Conservation (phyloP, 2,329 filamentous ascomycete species). For the Fusarium tjaetaba region DNA sequence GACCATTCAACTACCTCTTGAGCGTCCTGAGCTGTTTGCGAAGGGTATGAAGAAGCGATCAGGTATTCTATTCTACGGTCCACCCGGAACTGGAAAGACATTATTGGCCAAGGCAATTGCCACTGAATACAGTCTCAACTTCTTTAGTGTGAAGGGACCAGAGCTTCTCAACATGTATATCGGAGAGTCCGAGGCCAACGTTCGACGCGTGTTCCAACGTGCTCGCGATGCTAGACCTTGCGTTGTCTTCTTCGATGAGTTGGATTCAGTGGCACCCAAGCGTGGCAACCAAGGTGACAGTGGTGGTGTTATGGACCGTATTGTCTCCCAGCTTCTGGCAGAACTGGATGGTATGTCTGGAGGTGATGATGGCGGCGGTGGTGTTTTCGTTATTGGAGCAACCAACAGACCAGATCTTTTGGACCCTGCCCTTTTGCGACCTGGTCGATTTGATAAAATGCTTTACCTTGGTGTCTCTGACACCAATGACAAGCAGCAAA, state of each 20-base stretch:
- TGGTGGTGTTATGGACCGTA: conserved; percentile 97
- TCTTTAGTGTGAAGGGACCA: conserved; percentile 92
- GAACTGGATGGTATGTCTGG: conserved; percentile 98
- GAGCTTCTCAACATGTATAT: conserved; percentile 97
- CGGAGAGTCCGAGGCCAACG: conserved; percentile 92
- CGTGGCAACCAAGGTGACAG: conserved; percentile 97
- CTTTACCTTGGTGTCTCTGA: conserved; percentile 96
- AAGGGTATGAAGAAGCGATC: conserved; percentile 99
- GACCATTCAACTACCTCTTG: conserved; percentile 92
- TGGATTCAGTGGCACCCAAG: conserved; percentile 95
- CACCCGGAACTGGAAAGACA: conserved; percentile 91
- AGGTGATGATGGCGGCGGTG: conserved; percentile 83
- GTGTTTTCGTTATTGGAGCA: conserved; percentile 96
- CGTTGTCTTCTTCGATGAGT: conserved; percentile 92
- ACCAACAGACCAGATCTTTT: conserved; percentile 95
- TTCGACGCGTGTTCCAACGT: conserved; percentile 87
- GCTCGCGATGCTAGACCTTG: conserved; percentile 87
- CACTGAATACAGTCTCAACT: conserved; percentile 92
- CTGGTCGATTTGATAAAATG: conserved; percentile 98
- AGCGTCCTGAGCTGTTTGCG: conserved; percentile 91
- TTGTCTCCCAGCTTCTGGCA: conserved; percentile 92
- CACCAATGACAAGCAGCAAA: conserved; percentile 95
- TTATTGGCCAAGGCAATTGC: conserved; percentile 93
- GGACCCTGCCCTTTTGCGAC: conserved; percentile 87
- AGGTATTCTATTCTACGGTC: conserved; percentile 91